phyloP scores from a whole-genome alignment of 805 yeast genomes.

The Dipodascopsis uninucleata region DNA sequence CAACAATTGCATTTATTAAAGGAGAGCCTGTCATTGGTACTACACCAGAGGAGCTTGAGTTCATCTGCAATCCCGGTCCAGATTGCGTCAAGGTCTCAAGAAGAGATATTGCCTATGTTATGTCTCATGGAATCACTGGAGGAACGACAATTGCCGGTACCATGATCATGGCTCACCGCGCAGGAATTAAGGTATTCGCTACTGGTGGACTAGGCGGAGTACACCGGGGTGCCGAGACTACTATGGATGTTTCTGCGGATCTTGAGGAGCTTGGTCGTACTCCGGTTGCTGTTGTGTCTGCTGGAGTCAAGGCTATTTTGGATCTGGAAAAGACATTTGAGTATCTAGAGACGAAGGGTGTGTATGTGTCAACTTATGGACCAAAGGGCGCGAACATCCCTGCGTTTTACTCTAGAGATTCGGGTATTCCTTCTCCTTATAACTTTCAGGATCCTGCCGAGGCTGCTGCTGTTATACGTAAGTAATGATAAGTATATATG shows the following conservation, averaged over 20 bases:
- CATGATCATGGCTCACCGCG: slow-evolving; percentile 70
- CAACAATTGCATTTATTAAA: slow-evolving; percentile 72
- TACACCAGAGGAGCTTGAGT: slow-evolving; percentile 44
- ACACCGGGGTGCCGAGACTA: slow-evolving; percentile 67
- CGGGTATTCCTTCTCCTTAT: slow-evolving; percentile 70
- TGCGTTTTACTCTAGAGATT: slow-evolving; percentile 75
- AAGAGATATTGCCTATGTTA: slow-evolving; percentile 59
- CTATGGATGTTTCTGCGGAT: slow-evolving; percentile 84
- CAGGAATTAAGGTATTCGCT: slow-evolving; percentile 81
- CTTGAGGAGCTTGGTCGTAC: slow-evolving; percentile 79
- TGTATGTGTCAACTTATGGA: slow-evolving; percentile 69
- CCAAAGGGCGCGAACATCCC: slow-evolving; percentile 58
- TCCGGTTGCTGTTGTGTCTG: slow-evolving; percentile 84
- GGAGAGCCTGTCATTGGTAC: slow-evolving; percentile 76
- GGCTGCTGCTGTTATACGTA: slow-evolving; percentile 61
- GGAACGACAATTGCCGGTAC: slow-evolving; percentile 91
- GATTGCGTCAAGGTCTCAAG: slow-evolving; percentile 60
- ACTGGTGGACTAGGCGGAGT: slow-evolving; percentile 96
- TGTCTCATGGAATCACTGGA: slow-evolving; percentile 53
- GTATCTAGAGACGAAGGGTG: slow-evolving; percentile 86
- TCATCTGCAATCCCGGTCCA: slow-evolving; percentile 18
- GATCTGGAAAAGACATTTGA: slow-evolving; percentile 81
- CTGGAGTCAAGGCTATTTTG: slow-evolving; percentile 84
- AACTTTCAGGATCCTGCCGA: slow-evolving; percentile 49
- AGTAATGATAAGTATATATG: slow-evolving; percentile 18